Percentiles rank a stretch among this genome's conserved stretches.
Evolutionary conservation across 2,329 filamentous ascomycete species (phyloP).

Genomic region (Trichoderma sp.): DNA sequence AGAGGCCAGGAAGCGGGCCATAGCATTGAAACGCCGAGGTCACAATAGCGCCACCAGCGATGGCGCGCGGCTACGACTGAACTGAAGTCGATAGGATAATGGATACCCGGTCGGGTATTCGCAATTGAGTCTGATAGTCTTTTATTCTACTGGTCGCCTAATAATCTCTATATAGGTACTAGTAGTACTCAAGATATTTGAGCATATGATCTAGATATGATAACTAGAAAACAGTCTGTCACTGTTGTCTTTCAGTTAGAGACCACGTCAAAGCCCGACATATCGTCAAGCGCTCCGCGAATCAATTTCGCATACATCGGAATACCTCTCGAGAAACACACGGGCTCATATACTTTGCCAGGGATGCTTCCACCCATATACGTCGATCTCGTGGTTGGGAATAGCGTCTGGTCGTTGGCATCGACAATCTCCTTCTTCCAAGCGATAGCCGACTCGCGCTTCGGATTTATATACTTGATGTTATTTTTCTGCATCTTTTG

Average conservation of each 20-base stretch:
- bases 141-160: not conserved
- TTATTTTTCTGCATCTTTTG: constrained; percentile 47
- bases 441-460: constrained; percentile 43
- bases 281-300: constrained; percentile 36
- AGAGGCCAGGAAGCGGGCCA: no score
- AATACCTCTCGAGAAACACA: constrained; percentile 50
- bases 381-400: constrained; percentile 51
- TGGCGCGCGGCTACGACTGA: no score
- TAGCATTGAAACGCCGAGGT: no score
- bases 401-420: constrained; percentile 47
- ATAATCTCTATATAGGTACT: not conserved
- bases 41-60: no score
- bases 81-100: no score
- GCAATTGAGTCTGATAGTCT: no score
- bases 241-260: not conserved
- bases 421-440: constrained; percentile 55
- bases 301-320: constrained; percentile 38
- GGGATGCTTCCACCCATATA: constrained; percentile 60
- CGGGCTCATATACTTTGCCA: constrained; percentile 53
- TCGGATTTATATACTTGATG: constrained; percentile 54
- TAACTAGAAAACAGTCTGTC: not conserved
- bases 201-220: not conserved
- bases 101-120: no score
- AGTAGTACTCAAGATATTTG: not conserved
- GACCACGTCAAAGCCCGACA: constrained; percentile 40